Conservation (phyloP, 345 rosid species). For the Eucalyptus erythrocorys region DNA sequence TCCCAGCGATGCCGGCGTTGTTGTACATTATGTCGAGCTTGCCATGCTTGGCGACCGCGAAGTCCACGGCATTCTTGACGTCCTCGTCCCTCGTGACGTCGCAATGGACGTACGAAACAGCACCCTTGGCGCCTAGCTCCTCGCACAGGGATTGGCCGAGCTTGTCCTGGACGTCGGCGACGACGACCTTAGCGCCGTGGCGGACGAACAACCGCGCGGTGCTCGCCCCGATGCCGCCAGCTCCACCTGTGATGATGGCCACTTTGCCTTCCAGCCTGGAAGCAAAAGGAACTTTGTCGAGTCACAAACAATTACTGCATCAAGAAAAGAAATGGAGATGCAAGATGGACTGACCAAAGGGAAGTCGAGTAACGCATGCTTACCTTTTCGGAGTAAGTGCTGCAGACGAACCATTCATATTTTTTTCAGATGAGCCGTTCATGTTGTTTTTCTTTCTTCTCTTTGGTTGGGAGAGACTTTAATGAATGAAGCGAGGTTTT, state of each 20-base stretch:
- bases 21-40: slow-evolving; percentile 37
- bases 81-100: slow-evolving; percentile 20
- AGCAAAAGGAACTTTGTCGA: not conserved
- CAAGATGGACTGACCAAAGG: not conserved
- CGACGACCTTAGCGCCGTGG: slow-evolving; percentile 25
- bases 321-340: not conserved
- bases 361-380: not conserved
- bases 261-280: slow-evolving; percentile 29
- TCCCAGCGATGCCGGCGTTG: slow-evolving; percentile 26
- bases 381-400: not conserved
- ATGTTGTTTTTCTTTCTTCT: not conserved
- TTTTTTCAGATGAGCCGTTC: not conserved
- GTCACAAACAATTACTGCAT: not conserved
- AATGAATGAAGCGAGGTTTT: not conserved
- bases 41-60: slow-evolving; percentile 14
- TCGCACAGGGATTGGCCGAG: slow-evolving; percentile 21
- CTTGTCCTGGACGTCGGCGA: slow-evolving; percentile 30
- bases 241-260: slow-evolving; percentile 33
- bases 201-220: slow-evolving; percentile 14
- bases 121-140: not conserved
- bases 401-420: not conserved
- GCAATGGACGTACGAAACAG: slow-evolving; percentile 16
- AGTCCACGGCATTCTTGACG: slow-evolving; percentile 13
- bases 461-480: not conserved
- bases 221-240: slow-evolving; percentile 25